phyloP scores from a whole-genome alignment of 2,329 filamentous ascomycete species.

The Dactylonectria estremocensis region DNA sequence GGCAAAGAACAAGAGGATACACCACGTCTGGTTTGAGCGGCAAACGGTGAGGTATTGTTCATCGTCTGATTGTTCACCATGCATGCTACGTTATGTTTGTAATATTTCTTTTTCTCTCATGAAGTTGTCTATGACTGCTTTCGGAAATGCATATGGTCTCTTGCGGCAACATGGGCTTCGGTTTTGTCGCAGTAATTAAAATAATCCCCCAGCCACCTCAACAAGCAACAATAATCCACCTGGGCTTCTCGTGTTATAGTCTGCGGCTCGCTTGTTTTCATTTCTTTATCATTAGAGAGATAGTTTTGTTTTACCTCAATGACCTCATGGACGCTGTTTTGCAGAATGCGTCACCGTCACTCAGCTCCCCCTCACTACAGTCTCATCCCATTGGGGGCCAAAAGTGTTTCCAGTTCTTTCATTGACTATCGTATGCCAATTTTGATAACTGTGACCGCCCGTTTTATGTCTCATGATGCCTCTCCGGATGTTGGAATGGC shows the following conservation, averaged over 20 bases:
- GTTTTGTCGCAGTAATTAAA: not conserved
- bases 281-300: not conserved
- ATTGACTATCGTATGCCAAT: not conserved
- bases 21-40: not conserved
- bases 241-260: not conserved
- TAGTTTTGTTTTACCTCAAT: not conserved
- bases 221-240: not conserved
- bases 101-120: not conserved
- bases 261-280: not conserved
- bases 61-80: not conserved
- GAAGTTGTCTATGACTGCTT: not conserved
- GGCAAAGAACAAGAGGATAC: slow-evolving; percentile 38
- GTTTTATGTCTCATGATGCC: not conserved
- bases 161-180: not conserved
- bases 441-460: not conserved
- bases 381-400: not conserved
- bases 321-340: not conserved
- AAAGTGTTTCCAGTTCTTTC: not conserved
- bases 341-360: not conserved
- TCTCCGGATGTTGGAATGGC: not conserved
- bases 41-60: not conserved
- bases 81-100: not conserved
- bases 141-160: not conserved
- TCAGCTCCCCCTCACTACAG: not conserved
- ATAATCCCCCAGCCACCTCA: not conserved